Conservation (phyloP, 306 rosid species). For the Lagenaria siceraria region DNA sequence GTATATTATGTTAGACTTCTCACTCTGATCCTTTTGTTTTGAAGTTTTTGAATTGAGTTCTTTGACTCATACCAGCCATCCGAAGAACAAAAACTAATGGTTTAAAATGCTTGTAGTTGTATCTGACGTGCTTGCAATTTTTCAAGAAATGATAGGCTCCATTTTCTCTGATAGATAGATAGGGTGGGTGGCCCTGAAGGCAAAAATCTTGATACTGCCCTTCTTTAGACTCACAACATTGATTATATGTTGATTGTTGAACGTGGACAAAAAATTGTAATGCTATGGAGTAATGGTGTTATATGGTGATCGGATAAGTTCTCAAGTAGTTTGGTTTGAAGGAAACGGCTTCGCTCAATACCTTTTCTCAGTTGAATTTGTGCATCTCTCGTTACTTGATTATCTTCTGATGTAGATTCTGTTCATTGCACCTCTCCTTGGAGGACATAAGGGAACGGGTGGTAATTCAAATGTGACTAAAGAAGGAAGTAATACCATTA, state of each 20-base stretch:
- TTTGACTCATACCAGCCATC: not conserved
- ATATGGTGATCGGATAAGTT: not conserved
- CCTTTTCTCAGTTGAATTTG: not conserved
- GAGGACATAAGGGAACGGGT: constrained; percentile 19
- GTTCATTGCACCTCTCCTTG: constrained; percentile 55
- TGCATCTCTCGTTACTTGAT: not conserved
- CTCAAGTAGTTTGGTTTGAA: not conserved
- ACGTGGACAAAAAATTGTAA: not conserved
- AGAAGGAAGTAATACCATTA: constrained; percentile 26
- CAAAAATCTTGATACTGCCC: not conserved
- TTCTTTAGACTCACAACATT: not conserved
- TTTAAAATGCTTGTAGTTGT: not conserved
- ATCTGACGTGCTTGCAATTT: not conserved
- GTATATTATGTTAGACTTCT: not conserved
- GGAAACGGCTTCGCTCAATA: not conserved
- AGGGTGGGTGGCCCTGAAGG: not conserved
- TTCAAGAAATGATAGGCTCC: not conserved
- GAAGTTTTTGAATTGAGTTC: not conserved
- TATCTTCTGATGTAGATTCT: constrained; percentile 38
- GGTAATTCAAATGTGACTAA: constrained; percentile 15
- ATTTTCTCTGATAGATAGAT: not conserved
- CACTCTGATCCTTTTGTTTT: not conserved
- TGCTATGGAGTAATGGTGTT: not conserved
- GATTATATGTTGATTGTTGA: not conserved
- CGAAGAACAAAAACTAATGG: not conserved